Percentiles rank a stretch among this genome's conserved stretches.
phyloP scores from a whole-genome alignment of 148 eudicot species.

The Rhododendron molle region DNA sequence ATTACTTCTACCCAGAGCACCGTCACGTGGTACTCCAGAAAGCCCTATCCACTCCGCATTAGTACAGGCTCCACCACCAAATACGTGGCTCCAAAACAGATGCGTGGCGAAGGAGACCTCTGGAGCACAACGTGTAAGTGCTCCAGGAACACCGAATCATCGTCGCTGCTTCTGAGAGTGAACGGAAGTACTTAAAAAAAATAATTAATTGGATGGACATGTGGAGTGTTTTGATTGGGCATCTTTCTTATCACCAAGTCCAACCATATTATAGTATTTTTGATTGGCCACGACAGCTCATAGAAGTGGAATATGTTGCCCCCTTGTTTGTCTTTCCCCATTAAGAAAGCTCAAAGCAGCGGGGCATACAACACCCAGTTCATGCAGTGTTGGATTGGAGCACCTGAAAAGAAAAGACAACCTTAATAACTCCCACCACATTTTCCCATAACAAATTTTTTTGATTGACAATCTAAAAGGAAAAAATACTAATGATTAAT shows the following conservation, averaged over 20 bases:
- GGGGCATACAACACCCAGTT: not conserved
- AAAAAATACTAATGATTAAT: not conserved
- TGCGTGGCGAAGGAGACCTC: too few relatives aligned
- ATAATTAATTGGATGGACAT: not conserved
- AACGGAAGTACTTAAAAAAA: not conserved
- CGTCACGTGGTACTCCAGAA: too few relatives aligned
- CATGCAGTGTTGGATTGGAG: slow-evolving; percentile 18
- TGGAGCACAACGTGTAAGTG: too few relatives aligned
- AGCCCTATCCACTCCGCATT: too few relatives aligned
- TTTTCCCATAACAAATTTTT: not conserved
- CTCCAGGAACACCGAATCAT: too few relatives aligned
- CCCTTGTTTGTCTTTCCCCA: not conserved
- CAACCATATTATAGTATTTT: not conserved
- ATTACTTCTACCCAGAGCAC: too few relatives aligned
- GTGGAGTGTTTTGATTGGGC: not conserved
- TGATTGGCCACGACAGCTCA: not conserved
- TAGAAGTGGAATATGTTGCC: not conserved
- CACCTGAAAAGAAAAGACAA: slow-evolving; percentile 11
- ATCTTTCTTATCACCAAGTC: not conserved
- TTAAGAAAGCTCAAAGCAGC: not conserved
- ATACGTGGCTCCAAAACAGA: too few relatives aligned
- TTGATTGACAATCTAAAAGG: not conserved
- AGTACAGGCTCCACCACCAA: too few relatives aligned
- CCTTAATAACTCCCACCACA: slow-evolving; percentile 11
- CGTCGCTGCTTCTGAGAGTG: not conserved